Conservation (phyloP, 345 rosid genomes). For the Eucalyptus grandis region DNA sequence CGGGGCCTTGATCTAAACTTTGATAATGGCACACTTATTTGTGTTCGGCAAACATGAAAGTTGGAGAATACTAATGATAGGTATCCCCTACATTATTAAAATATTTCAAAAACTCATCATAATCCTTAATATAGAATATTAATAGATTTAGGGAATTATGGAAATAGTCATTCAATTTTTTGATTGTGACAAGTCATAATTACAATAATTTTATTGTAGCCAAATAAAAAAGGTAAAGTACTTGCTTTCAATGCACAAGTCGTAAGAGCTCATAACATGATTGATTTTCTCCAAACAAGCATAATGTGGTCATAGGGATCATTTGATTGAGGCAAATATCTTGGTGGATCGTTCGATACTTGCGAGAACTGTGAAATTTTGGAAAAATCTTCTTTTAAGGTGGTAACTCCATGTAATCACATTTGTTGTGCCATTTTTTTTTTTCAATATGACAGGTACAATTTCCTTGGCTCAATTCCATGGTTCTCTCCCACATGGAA, state of each 20-base stretch:
- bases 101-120: not conserved
- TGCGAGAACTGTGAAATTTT: not conserved
- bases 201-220: too few species aligned
- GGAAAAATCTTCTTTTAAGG: not conserved
- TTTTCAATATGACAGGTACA: not conserved
- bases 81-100: not conserved
- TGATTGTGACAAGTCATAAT: too few species aligned
- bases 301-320: too few species aligned
- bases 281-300: too few species aligned
- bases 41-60: not conserved
- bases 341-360: too few species aligned
- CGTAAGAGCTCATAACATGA: too few species aligned
- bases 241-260: too few species aligned
- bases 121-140: not conserved
- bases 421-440: not conserved
- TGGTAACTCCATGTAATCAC: not conserved
- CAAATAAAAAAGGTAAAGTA: too few species aligned
- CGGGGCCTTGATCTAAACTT: not conserved
- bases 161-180: not conserved
- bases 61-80: not conserved
- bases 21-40: not conserved
- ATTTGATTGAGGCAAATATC: too few species aligned
- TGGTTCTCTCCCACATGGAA: not conserved
- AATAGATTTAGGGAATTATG: not conserved
- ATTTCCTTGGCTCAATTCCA: not conserved